phyloP scores from a whole-genome alignment of 1,284 basidiomycete genomes.

The Cystobasidium sp. region DNA sequence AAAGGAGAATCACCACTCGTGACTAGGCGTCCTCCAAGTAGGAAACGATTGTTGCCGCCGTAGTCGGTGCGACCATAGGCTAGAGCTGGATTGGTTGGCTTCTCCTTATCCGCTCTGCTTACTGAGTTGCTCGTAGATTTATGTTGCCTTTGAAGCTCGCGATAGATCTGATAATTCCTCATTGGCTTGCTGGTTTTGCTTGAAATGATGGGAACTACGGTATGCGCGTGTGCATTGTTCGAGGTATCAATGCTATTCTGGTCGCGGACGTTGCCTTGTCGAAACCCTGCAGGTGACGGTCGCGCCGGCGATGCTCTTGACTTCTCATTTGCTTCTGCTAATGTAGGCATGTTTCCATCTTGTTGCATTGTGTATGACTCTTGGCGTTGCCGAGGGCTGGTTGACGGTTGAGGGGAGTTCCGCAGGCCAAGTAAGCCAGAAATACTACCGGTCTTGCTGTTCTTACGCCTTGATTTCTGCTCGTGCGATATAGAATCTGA shows the following conservation, averaged over 20 bases:
- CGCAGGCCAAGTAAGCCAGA: slow-evolving; percentile 19
- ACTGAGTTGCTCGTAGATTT: not conserved
- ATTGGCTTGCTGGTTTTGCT: slow-evolving; percentile 32
- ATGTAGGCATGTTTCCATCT: slow-evolving; percentile 2
- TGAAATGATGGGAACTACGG: slow-evolving; percentile 21
- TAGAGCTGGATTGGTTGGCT: slow-evolving; percentile 12
- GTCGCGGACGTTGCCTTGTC: not conserved
- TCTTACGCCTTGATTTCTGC: slow-evolving; percentile 13
- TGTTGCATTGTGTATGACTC: not conserved
- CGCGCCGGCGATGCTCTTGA: not conserved
- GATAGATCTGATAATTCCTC: slow-evolving; percentile 41
- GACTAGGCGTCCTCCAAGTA: slow-evolving; percentile 70
- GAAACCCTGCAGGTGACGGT: not conserved
- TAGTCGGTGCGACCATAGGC: slow-evolving; percentile 25
- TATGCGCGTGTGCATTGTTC: not conserved
- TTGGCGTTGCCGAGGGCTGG: not conserved
- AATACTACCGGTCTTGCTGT: slow-evolving; percentile 36
- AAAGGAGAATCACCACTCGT: slow-evolving; percentile 82
- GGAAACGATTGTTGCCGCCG: slow-evolving; percentile 67
- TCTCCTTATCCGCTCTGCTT: not conserved
- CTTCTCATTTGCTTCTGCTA: slow-evolving; percentile 7
- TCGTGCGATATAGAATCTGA: not conserved
- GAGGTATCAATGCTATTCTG: not conserved
- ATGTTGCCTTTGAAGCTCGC: slow-evolving; percentile 3
- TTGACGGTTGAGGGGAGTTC: not conserved